Conservation (phyloP, 306 rosid species). For the Prunus padus region DNA sequence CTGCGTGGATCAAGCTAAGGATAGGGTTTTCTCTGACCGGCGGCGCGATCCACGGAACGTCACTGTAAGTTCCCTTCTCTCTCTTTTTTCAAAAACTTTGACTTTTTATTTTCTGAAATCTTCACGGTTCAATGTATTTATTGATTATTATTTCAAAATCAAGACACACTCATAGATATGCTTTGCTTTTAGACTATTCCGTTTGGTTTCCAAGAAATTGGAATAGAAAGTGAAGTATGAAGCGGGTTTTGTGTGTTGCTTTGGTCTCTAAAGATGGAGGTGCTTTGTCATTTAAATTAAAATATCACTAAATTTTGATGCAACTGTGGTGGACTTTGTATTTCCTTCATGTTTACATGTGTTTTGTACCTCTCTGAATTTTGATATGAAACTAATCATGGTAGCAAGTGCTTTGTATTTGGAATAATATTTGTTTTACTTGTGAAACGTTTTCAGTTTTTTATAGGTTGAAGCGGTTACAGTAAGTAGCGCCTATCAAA, state of each 20-base stretch:
- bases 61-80: slow-evolving; percentile 40
- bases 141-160: not conserved
- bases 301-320: not conserved
- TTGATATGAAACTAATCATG: not conserved
- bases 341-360: not conserved
- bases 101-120: not conserved
- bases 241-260: not conserved
- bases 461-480: slow-evolving; percentile 25
- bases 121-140: not conserved
- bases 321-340: not conserved
- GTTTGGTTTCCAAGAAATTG: slow-evolving; percentile 17
- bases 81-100: not conserved
- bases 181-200: not conserved
- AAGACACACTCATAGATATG: not conserved
- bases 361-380: slow-evolving; percentile 3
- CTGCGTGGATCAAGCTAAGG: slow-evolving; percentile 24
- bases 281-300: not conserved
- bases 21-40: slow-evolving; percentile 52
- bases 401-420: slow-evolving; percentile 4
- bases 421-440: slow-evolving; percentile 12
- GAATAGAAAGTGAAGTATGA: not conserved
- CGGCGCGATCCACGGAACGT: slow-evolving; percentile 16
- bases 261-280: not conserved
- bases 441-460: slow-evolving; percentile 16
- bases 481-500: slow-evolving; percentile 18